Conservation (phyloP, 495 filamentous ascomycete species). For the Podospora pseudopauciseta region DNA sequence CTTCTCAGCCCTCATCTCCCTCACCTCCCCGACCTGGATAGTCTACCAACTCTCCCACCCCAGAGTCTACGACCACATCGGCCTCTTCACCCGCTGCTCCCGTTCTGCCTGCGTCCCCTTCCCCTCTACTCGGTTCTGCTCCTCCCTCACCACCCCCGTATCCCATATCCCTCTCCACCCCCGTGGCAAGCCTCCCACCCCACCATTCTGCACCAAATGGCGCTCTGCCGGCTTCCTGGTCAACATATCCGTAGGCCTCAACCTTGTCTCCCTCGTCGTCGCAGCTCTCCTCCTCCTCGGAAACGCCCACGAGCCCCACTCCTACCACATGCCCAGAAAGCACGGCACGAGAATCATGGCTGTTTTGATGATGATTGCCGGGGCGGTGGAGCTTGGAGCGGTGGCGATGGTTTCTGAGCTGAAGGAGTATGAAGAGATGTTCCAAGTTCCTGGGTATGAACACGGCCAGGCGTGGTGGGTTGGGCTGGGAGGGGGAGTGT, state of each 20-base stretch:
- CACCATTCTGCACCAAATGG: not conserved
- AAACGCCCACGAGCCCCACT: no score
- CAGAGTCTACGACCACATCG: not conserved
- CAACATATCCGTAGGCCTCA: not conserved
- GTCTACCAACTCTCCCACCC: not conserved
- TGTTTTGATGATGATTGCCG: not conserved
- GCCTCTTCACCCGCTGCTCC: not conserved
- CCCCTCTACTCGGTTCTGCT: not conserved
- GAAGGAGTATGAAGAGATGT: not conserved
- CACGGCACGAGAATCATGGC: not conserved
- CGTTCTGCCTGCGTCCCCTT: not conserved
- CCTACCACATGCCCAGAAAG: not conserved
- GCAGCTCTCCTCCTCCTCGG: not conserved
- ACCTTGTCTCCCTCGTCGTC: not conserved
- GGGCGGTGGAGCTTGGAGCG: not conserved
- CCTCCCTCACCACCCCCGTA: not conserved
- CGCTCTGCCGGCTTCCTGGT: not conserved
- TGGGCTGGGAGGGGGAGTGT: not conserved
- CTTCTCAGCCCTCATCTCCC: not conserved
- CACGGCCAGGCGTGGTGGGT: not conserved
- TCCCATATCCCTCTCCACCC: not conserved
- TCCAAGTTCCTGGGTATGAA: constrained; percentile 1
- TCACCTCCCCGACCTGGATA: not conserved
- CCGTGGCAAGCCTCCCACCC: no score
- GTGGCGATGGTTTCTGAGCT: not conserved